Evolutionary conservation across 495 filamentous ascomycete species (phyloP).

Genomic region (Penicillium pancosmium): DNA sequence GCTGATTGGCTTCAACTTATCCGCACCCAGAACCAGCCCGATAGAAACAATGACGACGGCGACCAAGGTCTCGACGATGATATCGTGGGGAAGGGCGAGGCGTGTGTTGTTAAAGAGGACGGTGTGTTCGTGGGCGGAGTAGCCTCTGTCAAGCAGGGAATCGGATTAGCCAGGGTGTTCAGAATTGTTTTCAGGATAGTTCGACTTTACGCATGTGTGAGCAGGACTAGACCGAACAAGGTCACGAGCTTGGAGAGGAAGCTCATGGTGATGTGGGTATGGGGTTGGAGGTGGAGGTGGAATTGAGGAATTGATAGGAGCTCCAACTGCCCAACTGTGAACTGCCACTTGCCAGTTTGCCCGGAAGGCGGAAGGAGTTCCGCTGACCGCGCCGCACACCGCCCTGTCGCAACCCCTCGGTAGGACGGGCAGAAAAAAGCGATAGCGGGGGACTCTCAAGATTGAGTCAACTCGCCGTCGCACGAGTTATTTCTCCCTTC

Average conservation of each 20-base stretch:
- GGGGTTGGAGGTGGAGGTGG: no score
- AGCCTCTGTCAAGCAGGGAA: slow-evolving; percentile 57
- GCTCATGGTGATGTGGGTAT: slow-evolving; percentile 50
- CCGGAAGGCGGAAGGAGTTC: no score
- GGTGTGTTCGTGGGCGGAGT: slow-evolving; percentile 84
- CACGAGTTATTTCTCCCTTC: neutral
- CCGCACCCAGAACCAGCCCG: slow-evolving; percentile 70
- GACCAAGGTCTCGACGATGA: slow-evolving; percentile 65
- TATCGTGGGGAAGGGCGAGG: slow-evolving; percentile 68
- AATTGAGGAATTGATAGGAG: no score
- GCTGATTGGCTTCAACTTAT: slow-evolving; percentile 72
- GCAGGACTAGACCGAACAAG: slow-evolving; percentile 64
- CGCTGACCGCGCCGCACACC: no score
- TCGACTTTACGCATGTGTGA: slow-evolving; percentile 71
- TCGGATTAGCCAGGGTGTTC: neutral
- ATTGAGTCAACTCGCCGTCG: no score
- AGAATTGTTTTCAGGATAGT: neutral
- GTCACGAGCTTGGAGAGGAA: slow-evolving; percentile 67
- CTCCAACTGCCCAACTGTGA: no score
- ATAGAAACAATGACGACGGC: slow-evolving; percentile 66
- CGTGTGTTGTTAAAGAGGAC: slow-evolving; percentile 62
- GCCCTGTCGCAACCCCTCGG: no score
- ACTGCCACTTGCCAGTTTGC: no score
- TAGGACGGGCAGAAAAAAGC: no score
- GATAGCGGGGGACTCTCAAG: no score